A percentile compares a stretch with the other conserved stretches of the same genome.
Evolutionary conservation across 257 asterid species (phyloP).

Genomic region (Salvia hispanica): DNA sequence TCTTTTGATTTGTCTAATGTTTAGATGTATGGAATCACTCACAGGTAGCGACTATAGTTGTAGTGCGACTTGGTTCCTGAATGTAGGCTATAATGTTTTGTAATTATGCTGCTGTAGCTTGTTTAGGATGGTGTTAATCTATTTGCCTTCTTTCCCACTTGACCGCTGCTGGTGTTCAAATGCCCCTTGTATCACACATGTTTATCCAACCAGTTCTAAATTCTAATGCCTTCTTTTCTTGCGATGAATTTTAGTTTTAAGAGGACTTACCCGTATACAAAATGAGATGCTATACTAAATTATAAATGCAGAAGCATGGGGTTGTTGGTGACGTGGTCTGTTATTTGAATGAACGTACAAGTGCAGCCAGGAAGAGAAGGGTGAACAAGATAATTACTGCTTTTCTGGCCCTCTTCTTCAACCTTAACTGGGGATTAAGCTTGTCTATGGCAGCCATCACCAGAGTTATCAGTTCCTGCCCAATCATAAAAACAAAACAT

Average conservation of each 20-base stretch:
- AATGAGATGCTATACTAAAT: no score
- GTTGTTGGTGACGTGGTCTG: not conserved
- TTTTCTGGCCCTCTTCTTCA: conserved; percentile 34
- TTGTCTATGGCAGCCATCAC: conserved; percentile 42
- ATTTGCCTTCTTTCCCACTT: not conserved
- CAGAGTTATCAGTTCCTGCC: conserved; percentile 47
- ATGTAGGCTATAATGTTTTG: conserved; percentile 39
- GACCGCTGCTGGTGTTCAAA: conserved; percentile 28
- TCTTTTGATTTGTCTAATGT: conserved; percentile 34
- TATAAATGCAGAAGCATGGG: no score
- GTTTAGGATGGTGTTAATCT: conserved; percentile 33
- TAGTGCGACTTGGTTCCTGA: conserved; percentile 24
- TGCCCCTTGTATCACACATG: not conserved
- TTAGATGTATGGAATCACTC: conserved; percentile 33
- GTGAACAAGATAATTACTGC: conserved; percentile 29
- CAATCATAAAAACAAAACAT: not conserved
- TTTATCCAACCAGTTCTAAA: not conserved
- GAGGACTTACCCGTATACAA: no score
- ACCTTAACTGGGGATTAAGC: conserved; percentile 30
- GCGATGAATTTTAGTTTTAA: not conserved
- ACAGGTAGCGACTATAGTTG: not conserved
- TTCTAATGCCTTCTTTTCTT: not conserved
- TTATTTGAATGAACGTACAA: conserved; percentile 29
- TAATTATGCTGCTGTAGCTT: conserved; percentile 48
- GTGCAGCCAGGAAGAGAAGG: conserved; percentile 34